Evolutionary conservation across 2,329 filamentous ascomycete genomes (phyloP).

Genomic region (Furcasterigmium furcatum): DNA sequence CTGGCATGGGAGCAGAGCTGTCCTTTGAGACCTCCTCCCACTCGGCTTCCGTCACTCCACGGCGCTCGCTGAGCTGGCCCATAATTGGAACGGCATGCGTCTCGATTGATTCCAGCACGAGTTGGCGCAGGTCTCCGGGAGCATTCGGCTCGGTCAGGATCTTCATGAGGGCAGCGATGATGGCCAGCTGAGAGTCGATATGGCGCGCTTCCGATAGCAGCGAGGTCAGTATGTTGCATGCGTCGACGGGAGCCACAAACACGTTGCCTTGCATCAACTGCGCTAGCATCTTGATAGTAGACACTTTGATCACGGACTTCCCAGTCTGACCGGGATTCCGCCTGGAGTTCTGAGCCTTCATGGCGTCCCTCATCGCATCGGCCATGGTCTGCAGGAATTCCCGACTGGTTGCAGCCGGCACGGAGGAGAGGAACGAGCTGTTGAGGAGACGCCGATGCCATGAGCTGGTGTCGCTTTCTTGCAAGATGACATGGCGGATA

Average conservation of each 20-base stretch:
- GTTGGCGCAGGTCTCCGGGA: slow-evolving; percentile 7
- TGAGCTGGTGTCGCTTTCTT: slow-evolving; percentile 24
- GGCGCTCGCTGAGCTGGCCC: slow-evolving; percentile 25
- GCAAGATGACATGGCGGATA: slow-evolving; percentile 23
- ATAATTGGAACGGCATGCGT: slow-evolving; percentile 20
- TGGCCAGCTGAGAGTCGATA: slow-evolving; percentile 24
- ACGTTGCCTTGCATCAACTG: slow-evolving; percentile 23
- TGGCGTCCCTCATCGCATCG: slow-evolving; percentile 20
- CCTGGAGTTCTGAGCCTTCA: slow-evolving; percentile 19
- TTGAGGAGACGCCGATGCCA: slow-evolving; percentile 28
- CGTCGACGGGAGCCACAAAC: slow-evolving; percentile 17
- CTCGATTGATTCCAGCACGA: slow-evolving; percentile 21
- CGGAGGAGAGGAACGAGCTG: slow-evolving; percentile 17
- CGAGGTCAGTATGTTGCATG: slow-evolving; percentile 21
- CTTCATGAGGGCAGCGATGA: slow-evolving; percentile 21
- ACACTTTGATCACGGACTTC: slow-evolving; percentile 24
- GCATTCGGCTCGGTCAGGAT: slow-evolving; percentile 13
- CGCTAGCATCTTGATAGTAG: slow-evolving; percentile 31
- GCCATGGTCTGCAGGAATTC: slow-evolving; percentile 22
- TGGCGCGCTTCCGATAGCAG: slow-evolving; percentile 25
- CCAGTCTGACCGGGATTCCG: background rate
- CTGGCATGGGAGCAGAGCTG: too few relatives aligned
- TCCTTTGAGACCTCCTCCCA: slow-evolving; percentile 17
- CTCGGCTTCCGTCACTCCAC: slow-evolving; percentile 17
- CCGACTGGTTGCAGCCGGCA: slow-evolving; percentile 19